phyloP scores from a whole-genome alignment of 768 basidiomycete genomes.

The Lactarius indigo region DNA sequence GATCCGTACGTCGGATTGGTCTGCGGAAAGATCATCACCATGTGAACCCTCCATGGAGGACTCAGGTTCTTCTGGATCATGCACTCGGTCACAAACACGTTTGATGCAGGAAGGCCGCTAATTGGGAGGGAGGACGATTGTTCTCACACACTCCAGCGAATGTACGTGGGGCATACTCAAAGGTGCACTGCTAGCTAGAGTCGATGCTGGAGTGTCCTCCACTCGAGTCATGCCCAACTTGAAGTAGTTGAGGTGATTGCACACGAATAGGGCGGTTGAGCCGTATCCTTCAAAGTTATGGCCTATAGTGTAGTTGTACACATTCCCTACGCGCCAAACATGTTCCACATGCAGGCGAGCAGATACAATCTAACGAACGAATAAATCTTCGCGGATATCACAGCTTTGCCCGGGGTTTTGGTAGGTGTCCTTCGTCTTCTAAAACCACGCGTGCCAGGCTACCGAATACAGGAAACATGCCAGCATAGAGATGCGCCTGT shows the following conservation, averaged over 20 bases:
- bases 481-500: conserved; percentile 47
- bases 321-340: neutral
- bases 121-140: too few relatives aligned
- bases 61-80: too few relatives aligned
- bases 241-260: too few relatives aligned
- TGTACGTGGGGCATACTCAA: too few relatives aligned
- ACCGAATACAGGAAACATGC: conserved; percentile 60
- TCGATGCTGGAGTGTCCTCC: neutral
- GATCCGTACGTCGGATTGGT: too few relatives aligned
- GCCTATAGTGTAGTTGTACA: neutral
- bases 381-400: conserved; percentile 17
- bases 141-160: too few relatives aligned
- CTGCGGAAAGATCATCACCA: too few relatives aligned
- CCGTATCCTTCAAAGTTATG: too few relatives aligned
- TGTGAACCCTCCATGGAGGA: too few relatives aligned
- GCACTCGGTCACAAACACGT: too few relatives aligned
- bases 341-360: neutral
- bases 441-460: conserved; percentile 55
- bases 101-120: too few relatives aligned
- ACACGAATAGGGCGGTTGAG: too few relatives aligned
- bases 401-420: conserved; percentile 30
- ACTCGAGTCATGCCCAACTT: neutral
- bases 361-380: neutral
- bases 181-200: neutral
- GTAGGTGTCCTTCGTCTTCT: conserved; percentile 47